These are phyloP conservation scores for Candida lessepsii DNA, from an alignment of 805 yeast species.

Conservation along the genomic window DNA sequence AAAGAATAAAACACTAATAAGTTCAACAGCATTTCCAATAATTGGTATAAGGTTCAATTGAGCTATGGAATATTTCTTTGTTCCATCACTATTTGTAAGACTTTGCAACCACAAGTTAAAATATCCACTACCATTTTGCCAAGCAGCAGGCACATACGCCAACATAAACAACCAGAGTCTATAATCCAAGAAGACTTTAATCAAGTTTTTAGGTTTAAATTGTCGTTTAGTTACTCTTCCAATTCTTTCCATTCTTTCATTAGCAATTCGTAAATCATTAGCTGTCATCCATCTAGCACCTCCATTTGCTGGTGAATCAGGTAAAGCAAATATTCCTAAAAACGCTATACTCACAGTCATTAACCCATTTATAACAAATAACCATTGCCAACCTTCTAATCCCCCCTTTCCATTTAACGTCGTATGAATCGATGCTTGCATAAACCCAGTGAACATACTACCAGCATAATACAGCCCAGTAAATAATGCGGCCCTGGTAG, in stretches of 20 bases:
- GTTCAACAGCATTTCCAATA: slow-evolving; percentile 8
- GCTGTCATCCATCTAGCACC: slow-evolving; percentile 4
- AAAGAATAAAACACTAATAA: slow-evolving; percentile 5
- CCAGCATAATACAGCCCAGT: slow-evolving; percentile 14
- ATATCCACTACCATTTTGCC: slow-evolving; percentile 2
- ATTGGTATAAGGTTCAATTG: slow-evolving; percentile 5
- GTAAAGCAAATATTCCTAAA: slow-evolving; percentile 42
- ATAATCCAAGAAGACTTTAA: not conserved
- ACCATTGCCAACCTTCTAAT: slow-evolving; percentile 46
- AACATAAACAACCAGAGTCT: slow-evolving; percentile 5
- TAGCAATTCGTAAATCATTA: slow-evolving; percentile 3
- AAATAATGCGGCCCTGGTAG: slow-evolving; percentile 16
- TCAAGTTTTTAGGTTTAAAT: not conserved
- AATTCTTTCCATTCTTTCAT: slow-evolving; percentile 8
- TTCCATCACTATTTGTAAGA: not conserved
- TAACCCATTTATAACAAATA: slow-evolving; percentile 36
- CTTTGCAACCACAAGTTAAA: slow-evolving; percentile 9
- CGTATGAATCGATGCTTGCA: slow-evolving; percentile 21
- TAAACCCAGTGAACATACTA: slow-evolving; percentile 17
- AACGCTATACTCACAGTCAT: slow-evolving; percentile 37
- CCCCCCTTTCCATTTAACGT: slow-evolving; percentile 39
- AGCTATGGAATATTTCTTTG: slow-evolving; percentile 1
- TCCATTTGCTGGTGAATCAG: slow-evolving; percentile 36
- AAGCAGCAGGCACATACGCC: slow-evolving; percentile 1
- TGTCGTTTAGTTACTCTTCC: slow-evolving; percentile 5